Evolutionary conservation across 2,329 filamentous ascomycete species (phyloP).

Genomic region (Fusarium transvaalense): DNA sequence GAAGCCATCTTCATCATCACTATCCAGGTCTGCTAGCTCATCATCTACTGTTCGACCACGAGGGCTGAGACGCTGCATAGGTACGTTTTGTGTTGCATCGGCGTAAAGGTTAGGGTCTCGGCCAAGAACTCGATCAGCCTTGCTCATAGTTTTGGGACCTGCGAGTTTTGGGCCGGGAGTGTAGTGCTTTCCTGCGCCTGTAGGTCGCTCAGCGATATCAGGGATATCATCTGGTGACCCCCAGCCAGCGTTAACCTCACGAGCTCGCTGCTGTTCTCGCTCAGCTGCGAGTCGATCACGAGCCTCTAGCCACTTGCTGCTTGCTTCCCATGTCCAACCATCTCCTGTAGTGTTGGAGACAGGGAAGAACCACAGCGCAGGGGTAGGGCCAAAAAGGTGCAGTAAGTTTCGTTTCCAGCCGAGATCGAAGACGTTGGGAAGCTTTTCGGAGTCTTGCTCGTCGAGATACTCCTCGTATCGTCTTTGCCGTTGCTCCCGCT

Average conservation of each 20-base stretch:
- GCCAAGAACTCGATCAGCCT: constrained; percentile 70
- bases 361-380: constrained; percentile 82
- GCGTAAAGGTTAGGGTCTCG: constrained; percentile 68
- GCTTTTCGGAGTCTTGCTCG: constrained; percentile 85
- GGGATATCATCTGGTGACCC: constrained; percentile 57
- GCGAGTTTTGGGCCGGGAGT: constrained; percentile 38
- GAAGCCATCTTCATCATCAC: constrained; percentile 52
- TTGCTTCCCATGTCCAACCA: constrained; percentile 95
- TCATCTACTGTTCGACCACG: constrained; percentile 60
- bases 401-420: constrained; percentile 83
- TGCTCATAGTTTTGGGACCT: constrained; percentile 59
- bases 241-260: constrained; percentile 77
- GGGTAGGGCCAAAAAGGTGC: constrained; percentile 83
- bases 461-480: constrained; percentile 82
- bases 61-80: constrained; percentile 62
- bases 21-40: constrained; percentile 58
- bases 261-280: constrained; percentile 69
- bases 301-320: constrained; percentile 79
- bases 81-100: constrained; percentile 60
- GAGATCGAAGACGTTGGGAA: constrained; percentile 94
- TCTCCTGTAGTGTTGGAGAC: constrained; percentile 89
- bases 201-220: constrained; percentile 43
- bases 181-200: constrained; percentile 53
- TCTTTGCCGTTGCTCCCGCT: constrained; percentile 66
- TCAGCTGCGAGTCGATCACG: constrained; percentile 72